Percentiles rank a stretch among this genome's conserved stretches.
These are phyloP conservation scores for Mycena sanguinolenta DNA, from an alignment of 768 basidiomycete species.

Conservation along the genomic window DNA sequence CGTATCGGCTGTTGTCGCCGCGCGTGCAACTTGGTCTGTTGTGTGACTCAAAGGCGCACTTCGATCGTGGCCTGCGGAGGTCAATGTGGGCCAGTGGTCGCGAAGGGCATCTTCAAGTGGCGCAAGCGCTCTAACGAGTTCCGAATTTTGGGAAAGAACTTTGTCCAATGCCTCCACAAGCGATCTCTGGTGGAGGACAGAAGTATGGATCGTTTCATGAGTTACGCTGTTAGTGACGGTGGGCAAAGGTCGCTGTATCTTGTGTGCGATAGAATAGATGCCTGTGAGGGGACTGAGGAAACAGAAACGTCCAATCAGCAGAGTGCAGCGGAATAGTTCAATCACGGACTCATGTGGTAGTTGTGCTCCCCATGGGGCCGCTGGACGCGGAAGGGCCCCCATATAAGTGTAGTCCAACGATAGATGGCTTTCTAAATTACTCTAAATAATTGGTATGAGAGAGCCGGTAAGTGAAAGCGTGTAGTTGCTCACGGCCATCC, in stretches of 20 bases:
- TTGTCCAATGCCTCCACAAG: slow-evolving; percentile 50
- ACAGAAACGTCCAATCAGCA: slow-evolving; percentile 15
- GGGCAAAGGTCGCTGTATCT: slow-evolving; percentile 63
- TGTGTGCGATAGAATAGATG: slow-evolving; percentile 63
- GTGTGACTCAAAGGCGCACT: slow-evolving; percentile 6
- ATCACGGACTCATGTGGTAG: slow-evolving; percentile 71
- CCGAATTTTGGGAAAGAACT: slow-evolving; percentile 56
- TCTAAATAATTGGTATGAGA: slow-evolving; percentile 49
- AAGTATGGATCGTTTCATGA: slow-evolving; percentile 73
- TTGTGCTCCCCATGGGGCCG: slow-evolving; percentile 72
- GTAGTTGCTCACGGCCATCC: slow-evolving; percentile 26
- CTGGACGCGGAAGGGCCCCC: slow-evolving; percentile 61
- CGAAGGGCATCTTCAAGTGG: slow-evolving; percentile 30
- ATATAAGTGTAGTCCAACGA: slow-evolving; percentile 71
- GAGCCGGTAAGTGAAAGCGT: slow-evolving; percentile 6
- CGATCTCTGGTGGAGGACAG: slow-evolving; percentile 62
- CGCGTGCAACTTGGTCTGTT: neutral
- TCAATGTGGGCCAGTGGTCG: slow-evolving; percentile 13
- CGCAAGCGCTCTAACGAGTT: slow-evolving; percentile 49
- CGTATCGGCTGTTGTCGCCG: slow-evolving; percentile 50
- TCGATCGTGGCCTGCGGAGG: slow-evolving; percentile 4
- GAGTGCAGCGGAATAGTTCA: neutral
- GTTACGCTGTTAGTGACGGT: slow-evolving; percentile 58
- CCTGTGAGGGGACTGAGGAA: slow-evolving; percentile 63
- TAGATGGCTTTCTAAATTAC: slow-evolving; percentile 68